Conservation (phyloP, 1,284 basidiomycete species). For the Thecaphora frezii region DNA sequence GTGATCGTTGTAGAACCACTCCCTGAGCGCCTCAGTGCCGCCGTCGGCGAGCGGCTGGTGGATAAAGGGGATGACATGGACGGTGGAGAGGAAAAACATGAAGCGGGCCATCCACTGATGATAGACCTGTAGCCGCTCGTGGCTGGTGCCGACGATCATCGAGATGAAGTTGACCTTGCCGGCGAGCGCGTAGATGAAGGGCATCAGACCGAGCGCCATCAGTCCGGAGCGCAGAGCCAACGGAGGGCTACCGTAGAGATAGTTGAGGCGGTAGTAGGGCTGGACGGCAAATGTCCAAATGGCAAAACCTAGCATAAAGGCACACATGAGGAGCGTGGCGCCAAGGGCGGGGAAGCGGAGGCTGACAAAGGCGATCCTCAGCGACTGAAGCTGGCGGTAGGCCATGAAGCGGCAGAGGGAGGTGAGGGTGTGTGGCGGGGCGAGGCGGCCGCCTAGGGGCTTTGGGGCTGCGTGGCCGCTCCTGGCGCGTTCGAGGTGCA, state of each 20-base stretch:
- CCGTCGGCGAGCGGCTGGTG: slow-evolving; percentile 35
- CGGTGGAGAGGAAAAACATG: slow-evolving; percentile 44
- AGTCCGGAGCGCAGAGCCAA: slow-evolving; percentile 47
- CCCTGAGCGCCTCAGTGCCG: slow-evolving; percentile 28
- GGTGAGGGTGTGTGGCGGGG: background rate
- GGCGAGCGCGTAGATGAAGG: slow-evolving; percentile 43
- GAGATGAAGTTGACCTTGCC: slow-evolving; percentile 53
- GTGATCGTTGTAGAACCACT: slow-evolving; percentile 26
- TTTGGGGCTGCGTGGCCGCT: background rate
- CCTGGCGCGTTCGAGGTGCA: background rate
- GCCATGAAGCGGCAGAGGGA: slow-evolving; percentile 19
- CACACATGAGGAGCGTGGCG: slow-evolving; percentile 20
- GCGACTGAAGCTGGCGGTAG: slow-evolving; percentile 15
- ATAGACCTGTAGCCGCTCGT: slow-evolving; percentile 51
- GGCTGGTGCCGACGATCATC: slow-evolving; percentile 42
- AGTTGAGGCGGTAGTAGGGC: slow-evolving; percentile 41
- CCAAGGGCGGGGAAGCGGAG: slow-evolving; percentile 31
- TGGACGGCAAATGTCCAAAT: slow-evolving; percentile 36
- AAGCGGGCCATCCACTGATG: slow-evolving; percentile 51
- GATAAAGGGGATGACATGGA: slow-evolving; percentile 53
- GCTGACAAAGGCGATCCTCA: slow-evolving; percentile 20
- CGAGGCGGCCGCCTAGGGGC: background rate
- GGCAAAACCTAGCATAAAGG: slow-evolving; percentile 34
- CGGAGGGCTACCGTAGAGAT: slow-evolving; percentile 41
- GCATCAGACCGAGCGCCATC: slow-evolving; percentile 47